Base-by-base conservation (phyloP, 1,284 basidiomycete genomes). In the Fomitopsis palustris region DNA sequence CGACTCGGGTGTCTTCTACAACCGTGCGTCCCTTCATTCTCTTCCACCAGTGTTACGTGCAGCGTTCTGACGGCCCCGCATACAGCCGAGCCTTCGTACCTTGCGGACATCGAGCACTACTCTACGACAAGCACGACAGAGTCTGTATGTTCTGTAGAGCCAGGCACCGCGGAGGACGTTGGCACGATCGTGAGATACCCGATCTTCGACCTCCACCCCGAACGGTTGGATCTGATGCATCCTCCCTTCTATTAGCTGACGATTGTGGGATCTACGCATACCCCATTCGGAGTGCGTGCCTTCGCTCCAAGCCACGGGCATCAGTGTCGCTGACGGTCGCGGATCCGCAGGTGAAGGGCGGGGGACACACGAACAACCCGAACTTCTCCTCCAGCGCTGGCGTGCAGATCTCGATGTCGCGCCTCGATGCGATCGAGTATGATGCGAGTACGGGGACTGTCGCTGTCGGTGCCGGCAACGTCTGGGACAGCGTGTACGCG, bases 351-450 rank as follows among this genome's bases (percentile, higher is more conserved):
- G 72, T 83, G 60, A 82, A 82, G 64, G 76, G 79, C 8, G 83
- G 78, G 21, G 82, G 81, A 0, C 81, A 83, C 64, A 63, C 77
- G 0, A 69, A 74, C 8, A 82, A 81, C 62, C 74, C 74, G 1
- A 77, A 77, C 3, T 82, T 80, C 68, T 82, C 80, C 19, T 84
- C 82, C 0, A 82, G 81, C 2, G 62, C 69, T 0, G 82, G 83
- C 19, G 75, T 85, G 10, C 82, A 83, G 37, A 82, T 85, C 62
- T 70, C 75, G 8, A 76, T 85, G 73, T 65, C 64, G 54, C 73
- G 75, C 4, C 79, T 85, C 67, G 74, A 71, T 45, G 64, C 76
- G 17, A 73, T 81, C 23, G 64, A 51, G 0, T 77, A 78, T 60
- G 61, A 78, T 53, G 59, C 61, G 2, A 56, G 59, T 0, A 60